Percentiles rank a stretch among this genome's conserved stretches.
Conservation (phyloP, 768 basidiomycete species). For the Hypsizygus marmoreus region DNA sequence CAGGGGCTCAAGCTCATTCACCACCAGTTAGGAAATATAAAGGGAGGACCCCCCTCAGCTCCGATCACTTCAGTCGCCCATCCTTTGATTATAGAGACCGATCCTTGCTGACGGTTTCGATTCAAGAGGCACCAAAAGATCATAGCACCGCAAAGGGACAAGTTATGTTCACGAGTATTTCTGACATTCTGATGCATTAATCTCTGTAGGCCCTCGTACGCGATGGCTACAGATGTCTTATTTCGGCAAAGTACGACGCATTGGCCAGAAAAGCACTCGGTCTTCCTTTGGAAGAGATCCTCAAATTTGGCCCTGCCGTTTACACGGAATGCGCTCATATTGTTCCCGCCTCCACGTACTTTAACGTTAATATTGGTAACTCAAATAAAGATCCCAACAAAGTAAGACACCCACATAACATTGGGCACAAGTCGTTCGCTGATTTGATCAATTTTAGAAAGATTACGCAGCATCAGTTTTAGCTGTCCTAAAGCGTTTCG, state of each 20-base stretch:
- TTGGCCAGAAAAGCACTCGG: neutral
- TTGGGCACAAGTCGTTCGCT: no score
- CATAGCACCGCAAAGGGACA: slow-evolving; percentile 3
- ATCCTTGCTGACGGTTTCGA: neutral
- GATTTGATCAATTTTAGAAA: no score
- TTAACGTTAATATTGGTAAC: no score
- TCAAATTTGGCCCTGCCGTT: no score
- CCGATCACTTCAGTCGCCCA: neutral
- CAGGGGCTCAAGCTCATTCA: neutral
- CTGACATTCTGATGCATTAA: neutral
- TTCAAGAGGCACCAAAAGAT: slow-evolving; percentile 2
- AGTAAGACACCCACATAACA: no score
- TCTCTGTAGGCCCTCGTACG: slow-evolving; percentile 11
- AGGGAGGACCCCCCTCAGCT: neutral
- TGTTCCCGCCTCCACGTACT: slow-evolving; percentile 12
- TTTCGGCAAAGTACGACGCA: slow-evolving; percentile 10
- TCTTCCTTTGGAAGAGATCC: no score
- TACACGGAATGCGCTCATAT: slow-evolving; percentile 13
- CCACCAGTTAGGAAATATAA: slow-evolving; percentile 8
- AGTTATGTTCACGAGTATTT: neutral
- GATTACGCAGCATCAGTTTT: slow-evolving; percentile 12
- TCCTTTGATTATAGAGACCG: slow-evolving; percentile 2
- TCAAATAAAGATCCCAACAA: no score
- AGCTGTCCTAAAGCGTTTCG: slow-evolving; percentile 13
- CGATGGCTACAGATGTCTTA: slow-evolving; percentile 13